Conservation (phyloP, 371 early-diverging fungal genomes). For the Apophysomyces elegans region DNA sequence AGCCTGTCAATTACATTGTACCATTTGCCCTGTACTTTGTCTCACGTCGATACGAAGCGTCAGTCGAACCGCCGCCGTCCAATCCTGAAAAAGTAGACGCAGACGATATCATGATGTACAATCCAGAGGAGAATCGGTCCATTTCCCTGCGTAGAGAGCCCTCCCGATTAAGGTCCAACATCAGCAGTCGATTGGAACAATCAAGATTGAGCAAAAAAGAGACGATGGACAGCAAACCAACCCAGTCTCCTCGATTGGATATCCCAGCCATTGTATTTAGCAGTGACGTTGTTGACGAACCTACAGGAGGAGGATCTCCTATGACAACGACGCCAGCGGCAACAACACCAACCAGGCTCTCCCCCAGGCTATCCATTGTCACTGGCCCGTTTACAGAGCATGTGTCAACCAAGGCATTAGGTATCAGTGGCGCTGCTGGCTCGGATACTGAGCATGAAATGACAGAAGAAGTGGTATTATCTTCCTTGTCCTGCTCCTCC, state of each 20-base stretch:
- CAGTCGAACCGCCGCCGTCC: slow-evolving; percentile 22
- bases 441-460: not conserved
- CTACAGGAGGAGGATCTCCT: not conserved
- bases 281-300: not conserved
- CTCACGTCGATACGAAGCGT: slow-evolving; percentile 50
- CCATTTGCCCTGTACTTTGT: slow-evolving; percentile 77
- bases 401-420: not conserved
- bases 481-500: not conserved
- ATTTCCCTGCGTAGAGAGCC: slow-evolving; percentile 38
- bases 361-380: not conserved
- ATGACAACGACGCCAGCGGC: not conserved
- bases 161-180: slow-evolving; percentile 9
- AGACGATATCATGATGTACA: slow-evolving; percentile 38
- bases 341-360: not conserved
- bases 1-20: slow-evolving; percentile 77
- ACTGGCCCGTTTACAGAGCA: not conserved
- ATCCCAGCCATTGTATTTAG: slow-evolving; percentile 8
- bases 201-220: slow-evolving; percentile 2
- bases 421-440: not conserved
- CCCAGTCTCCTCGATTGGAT: not conserved
- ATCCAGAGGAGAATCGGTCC: slow-evolving; percentile 45
- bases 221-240: not conserved
- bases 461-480: not conserved
- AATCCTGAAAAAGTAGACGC: slow-evolving; percentile 13
- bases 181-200: slow-evolving; percentile 14